Conservation (phyloP, 371 early-diverging fungal genomes). For the Syncephalastrum contaminatum region DNA sequence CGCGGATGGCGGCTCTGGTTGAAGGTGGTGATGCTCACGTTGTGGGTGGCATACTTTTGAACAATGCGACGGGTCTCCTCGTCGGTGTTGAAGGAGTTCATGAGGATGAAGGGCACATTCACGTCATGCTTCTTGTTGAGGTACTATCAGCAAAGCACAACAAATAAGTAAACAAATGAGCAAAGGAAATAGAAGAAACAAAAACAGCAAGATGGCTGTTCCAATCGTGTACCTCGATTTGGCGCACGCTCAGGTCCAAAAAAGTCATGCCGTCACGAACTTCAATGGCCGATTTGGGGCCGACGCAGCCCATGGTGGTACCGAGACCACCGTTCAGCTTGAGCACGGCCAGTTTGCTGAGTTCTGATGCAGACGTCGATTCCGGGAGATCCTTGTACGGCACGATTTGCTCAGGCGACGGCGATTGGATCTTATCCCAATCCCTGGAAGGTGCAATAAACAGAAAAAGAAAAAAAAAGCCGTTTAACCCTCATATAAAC, state of each 20-base stretch:
- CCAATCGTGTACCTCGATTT: constrained; percentile 83
- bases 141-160: constrained; percentile 50
- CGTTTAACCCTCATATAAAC: constrained; percentile 1
- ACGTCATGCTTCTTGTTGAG: constrained; percentile 88
- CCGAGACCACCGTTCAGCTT: constrained; percentile 99
- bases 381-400: constrained; percentile 70
- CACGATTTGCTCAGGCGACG: constrained; percentile 83
- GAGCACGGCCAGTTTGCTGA: constrained; percentile 95
- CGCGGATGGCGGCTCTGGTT: constrained; percentile 98
- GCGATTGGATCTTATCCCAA: constrained; percentile 93
- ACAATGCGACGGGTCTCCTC: constrained; percentile 96
- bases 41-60: constrained; percentile 92
- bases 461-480: constrained; percentile 2
- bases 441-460: constrained; percentile 49
- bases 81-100: constrained; percentile 99
- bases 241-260: constrained; percentile 97
- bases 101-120: constrained; percentile 96
- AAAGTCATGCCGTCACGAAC: constrained; percentile 99
- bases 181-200: background rate
- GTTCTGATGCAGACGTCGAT: constrained; percentile 50
- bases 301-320: constrained; percentile 99
- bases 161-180: constrained; percentile 1
- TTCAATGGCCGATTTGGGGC: constrained; percentile 99
- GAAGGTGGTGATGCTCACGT: constrained; percentile 93
- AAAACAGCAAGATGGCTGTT: too few relatives aligned